Conservation (phyloP, 2,329 filamentous ascomycete genomes). For the Sporothrix mexicana region DNA sequence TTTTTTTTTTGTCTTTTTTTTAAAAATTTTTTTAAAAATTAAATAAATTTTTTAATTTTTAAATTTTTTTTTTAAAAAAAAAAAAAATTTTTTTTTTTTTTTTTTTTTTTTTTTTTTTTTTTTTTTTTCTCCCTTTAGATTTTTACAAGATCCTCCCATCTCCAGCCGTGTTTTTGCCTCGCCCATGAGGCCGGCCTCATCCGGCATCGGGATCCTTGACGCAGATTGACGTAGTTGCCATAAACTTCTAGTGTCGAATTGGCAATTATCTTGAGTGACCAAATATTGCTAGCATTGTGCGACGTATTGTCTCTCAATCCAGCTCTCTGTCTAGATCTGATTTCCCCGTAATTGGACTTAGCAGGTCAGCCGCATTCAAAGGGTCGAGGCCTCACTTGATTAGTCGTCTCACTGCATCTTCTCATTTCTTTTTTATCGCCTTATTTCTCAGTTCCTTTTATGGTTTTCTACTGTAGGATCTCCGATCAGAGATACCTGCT, state of each 20-base stretch:
- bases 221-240: neutral
- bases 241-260: neutral
- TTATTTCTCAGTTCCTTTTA: neutral
- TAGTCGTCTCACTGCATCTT: neutral
- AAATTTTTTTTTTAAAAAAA: too few relatives aligned
- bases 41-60: too few relatives aligned
- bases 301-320: neutral
- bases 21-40: too few relatives aligned
- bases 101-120: neutral
- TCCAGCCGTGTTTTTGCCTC: neutral
- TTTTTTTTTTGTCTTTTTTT: too few relatives aligned
- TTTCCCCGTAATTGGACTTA: neutral
- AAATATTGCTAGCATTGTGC: neutral
- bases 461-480: neutral
- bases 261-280: neutral
- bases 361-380: neutral
- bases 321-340: neutral
- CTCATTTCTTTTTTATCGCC: neutral
- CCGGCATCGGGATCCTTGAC: neutral
- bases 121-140: neutral
- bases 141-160: neutral
- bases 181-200: neutral
- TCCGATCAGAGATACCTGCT: slow-evolving; percentile 2
- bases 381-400: neutral
- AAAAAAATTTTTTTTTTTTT: too few relatives aligned